Conservation (phyloP, 176 grass and related monocot species). For the Leersia perrieri region DNA sequence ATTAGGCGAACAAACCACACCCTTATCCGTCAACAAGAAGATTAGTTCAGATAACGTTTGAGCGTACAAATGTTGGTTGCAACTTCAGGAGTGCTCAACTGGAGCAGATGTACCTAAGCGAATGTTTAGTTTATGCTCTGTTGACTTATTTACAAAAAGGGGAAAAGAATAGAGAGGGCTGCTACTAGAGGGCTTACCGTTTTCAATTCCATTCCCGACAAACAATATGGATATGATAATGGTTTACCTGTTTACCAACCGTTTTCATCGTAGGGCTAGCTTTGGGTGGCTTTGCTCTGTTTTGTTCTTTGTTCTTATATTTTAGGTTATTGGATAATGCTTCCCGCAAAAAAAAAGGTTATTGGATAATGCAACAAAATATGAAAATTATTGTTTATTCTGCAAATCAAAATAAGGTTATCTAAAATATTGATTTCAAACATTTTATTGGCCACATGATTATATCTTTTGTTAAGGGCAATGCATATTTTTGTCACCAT, state of each 20-base stretch:
- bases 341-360: too few species aligned
- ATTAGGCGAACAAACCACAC: slow-evolving; percentile 28
- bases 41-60: background rate
- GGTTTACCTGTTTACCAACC: too few species aligned
- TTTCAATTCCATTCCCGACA: too few species aligned
- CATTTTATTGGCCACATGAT: too few species aligned
- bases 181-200: too few species aligned
- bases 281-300: too few species aligned
- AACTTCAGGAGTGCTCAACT: background rate
- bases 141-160: background rate
- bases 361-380: background rate
- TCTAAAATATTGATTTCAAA: background rate
- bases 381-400: background rate
- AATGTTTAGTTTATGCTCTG: background rate
- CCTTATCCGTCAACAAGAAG: background rate
- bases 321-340: too few species aligned
- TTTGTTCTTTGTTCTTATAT: too few species aligned
- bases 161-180: background rate
- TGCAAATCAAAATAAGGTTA: too few species aligned
- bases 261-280: too few species aligned
- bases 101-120: background rate
- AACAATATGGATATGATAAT: too few species aligned
- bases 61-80: background rate
- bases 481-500: background rate
- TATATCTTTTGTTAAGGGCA: background rate